phyloP scores from a whole-genome alignment of 179 eudicot species.

The Camellia oleifera region DNA sequence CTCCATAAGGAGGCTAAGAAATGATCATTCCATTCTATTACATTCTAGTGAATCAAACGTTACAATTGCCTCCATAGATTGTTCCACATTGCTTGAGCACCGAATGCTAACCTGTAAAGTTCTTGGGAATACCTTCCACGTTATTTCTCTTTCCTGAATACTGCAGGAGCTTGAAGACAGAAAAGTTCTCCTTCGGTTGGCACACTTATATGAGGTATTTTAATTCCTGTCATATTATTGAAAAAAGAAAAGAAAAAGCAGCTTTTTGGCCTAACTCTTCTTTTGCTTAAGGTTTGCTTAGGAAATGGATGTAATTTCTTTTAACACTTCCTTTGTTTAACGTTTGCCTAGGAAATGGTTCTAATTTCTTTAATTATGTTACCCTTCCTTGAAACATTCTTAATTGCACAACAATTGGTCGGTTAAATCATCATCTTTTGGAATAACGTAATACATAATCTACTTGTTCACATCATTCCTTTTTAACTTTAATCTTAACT shows the following conservation, averaged over 20 bases:
- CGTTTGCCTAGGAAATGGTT: background rate
- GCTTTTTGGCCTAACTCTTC: background rate
- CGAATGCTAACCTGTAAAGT: background rate
- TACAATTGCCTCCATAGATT: background rate
- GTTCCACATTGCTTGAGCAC: conserved; percentile 10
- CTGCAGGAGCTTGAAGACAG: conserved; percentile 79
- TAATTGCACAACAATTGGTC: background rate
- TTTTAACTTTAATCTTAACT: too few relatives aligned
- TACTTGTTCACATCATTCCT: background rate
- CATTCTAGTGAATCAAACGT: background rate
- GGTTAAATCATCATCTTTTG: background rate
- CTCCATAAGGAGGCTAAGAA: too few relatives aligned
- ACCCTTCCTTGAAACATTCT: background rate
- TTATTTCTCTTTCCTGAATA: background rate
- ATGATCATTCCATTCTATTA: too few relatives aligned
- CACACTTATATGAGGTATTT: conserved; percentile 84
- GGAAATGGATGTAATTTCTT: too few relatives aligned
- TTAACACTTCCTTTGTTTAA: too few relatives aligned
- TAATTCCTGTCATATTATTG: conserved; percentile 8
- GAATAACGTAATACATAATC: background rate
- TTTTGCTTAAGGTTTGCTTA: background rate
- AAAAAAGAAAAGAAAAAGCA: background rate
- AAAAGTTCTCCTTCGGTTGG: conserved; percentile 74
- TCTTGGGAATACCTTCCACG: background rate
- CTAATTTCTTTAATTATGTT: background rate